Conservation (phyloP, 2,329 filamentous ascomycete genomes). For the Cryphonectria nitschkei region DNA sequence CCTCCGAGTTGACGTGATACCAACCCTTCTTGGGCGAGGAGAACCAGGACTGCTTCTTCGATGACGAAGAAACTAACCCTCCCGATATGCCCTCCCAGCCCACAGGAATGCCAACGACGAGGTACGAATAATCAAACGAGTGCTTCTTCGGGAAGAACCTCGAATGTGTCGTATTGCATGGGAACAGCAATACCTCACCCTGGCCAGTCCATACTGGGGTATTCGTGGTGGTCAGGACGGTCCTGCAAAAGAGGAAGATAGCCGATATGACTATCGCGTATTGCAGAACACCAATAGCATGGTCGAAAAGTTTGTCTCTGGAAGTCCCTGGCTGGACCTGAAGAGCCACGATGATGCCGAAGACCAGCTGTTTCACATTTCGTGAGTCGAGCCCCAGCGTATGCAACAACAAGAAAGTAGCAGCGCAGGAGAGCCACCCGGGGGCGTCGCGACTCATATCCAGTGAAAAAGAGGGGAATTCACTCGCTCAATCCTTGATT, state of each 20-base stretch:
- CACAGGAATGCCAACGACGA: slow-evolving; percentile 70
- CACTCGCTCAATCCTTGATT: not conserved
- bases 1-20: slow-evolving; percentile 62
- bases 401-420: slow-evolving; percentile 6
- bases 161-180: slow-evolving; percentile 66
- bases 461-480: slow-evolving; percentile 1
- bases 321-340: not conserved
- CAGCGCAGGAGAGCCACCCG: slow-evolving; percentile 24
- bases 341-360: slow-evolving; percentile 10
- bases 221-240: slow-evolving; percentile 11
- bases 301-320: not conserved
- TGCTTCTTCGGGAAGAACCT: slow-evolving; percentile 70
- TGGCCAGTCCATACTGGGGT: slow-evolving; percentile 23
- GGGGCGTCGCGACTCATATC: slow-evolving; percentile 22
- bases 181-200: slow-evolving; percentile 58
- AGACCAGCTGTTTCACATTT: slow-evolving; percentile 18
- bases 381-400: slow-evolving; percentile 20
- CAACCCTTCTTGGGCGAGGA: slow-evolving; percentile 43
- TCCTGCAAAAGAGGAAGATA: slow-evolving; percentile 7
- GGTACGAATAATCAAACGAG: slow-evolving; percentile 71
- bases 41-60: slow-evolving; percentile 30
- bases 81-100: slow-evolving; percentile 60
- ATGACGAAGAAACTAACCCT: slow-evolving; percentile 56
- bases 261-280: slow-evolving; percentile 11
- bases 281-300: not conserved